These are phyloP conservation scores for Echinochloa phyllopogon DNA, from an alignment of 176 grass and related monocot species.

Conservation along the genomic window DNA sequence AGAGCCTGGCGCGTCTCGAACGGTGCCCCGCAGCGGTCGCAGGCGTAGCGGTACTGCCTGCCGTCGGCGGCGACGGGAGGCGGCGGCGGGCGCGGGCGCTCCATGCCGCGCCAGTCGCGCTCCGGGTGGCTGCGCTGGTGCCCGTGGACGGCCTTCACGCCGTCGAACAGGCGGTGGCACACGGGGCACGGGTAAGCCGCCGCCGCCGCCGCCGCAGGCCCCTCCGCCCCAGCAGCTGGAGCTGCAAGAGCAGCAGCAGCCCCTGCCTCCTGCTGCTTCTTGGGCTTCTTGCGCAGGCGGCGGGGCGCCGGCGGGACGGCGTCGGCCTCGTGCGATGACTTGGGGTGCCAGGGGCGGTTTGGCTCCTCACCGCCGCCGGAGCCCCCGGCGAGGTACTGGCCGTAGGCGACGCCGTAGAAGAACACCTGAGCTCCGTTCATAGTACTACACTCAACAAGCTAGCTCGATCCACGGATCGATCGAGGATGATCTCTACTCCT, in stretches of 20 bases:
- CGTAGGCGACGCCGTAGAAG: conserved; percentile 21
- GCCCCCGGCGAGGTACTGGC: neutral
- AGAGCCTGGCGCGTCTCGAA: conserved; percentile 69
- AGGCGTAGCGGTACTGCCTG: conserved; percentile 40
- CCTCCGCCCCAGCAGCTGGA: too few species aligned
- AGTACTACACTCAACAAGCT: neutral
- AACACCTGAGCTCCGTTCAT: conserved; percentile 31
- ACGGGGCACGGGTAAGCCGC: conserved; percentile 38
- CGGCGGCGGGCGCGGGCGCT: neutral
- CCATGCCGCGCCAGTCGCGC: conserved; percentile 62
- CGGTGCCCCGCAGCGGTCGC: conserved; percentile 39
- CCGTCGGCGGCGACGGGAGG: neutral
- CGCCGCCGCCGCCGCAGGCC: too few species aligned
- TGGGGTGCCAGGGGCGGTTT: neutral
- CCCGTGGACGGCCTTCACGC: conserved; percentile 52
- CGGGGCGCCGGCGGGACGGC: neutral
- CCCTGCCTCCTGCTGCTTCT: too few species aligned
- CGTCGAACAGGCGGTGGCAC: conserved; percentile 41
- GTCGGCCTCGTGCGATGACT: conserved; percentile 33
- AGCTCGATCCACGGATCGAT: neutral
- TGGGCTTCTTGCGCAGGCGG: neutral
- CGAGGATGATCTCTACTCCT: too few species aligned
- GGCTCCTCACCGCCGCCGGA: conserved; percentile 34
- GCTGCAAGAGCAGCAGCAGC: too few species aligned
- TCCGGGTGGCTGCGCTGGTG: conserved; percentile 67